Conservation (phyloP, 192 early-diverging fungal genomes). For the Phlyctochytrium bullatum region DNA sequence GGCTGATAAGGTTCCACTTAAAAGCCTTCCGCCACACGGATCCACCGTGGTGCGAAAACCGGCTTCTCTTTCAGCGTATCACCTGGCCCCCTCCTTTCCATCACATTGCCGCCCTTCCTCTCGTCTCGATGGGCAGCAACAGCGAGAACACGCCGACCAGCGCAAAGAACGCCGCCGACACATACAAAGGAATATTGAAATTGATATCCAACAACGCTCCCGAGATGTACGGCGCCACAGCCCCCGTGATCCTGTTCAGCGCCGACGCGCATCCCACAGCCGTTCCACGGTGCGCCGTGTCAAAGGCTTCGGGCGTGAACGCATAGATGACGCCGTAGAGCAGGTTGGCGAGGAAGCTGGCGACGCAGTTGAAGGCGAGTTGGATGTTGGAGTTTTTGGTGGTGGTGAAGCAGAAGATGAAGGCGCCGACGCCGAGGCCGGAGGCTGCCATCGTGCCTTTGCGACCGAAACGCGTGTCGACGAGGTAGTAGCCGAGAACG, state of each 20-base stretch:
- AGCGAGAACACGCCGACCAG: conserved; percentile 62
- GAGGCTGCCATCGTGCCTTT: conserved; percentile 78
- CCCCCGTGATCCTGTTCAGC: conserved; percentile 69
- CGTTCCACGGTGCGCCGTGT: conserved; percentile 54
- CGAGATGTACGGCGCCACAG: conserved; percentile 70
- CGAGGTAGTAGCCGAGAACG: conserved; percentile 59
- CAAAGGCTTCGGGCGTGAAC: conserved; percentile 87
- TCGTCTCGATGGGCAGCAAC: conserved; percentile 69
- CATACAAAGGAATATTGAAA: conserved; percentile 63
- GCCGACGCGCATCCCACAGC: conserved; percentile 77
- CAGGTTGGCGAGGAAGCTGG: conserved; percentile 55
- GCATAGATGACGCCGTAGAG: conserved; percentile 82
- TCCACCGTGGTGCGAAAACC: no score
- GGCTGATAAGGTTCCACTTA: no score
- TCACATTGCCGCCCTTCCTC: conserved; percentile 32
- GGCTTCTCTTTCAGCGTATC: no score
- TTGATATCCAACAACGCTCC: conserved; percentile 61
- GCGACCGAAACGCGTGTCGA: conserved; percentile 71
- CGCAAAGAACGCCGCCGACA: conserved; percentile 56
- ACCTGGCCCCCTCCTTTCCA: no score
- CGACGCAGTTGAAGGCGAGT: conserved; percentile 57
- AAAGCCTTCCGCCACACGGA: no score
- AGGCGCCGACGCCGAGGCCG: conserved; percentile 66
- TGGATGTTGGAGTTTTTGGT: conserved; percentile 53
- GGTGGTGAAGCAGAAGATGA: conserved; percentile 67